phyloP scores from a whole-genome alignment of 2,329 filamentous ascomycete genomes.

The Juglanconis sp. region DNA sequence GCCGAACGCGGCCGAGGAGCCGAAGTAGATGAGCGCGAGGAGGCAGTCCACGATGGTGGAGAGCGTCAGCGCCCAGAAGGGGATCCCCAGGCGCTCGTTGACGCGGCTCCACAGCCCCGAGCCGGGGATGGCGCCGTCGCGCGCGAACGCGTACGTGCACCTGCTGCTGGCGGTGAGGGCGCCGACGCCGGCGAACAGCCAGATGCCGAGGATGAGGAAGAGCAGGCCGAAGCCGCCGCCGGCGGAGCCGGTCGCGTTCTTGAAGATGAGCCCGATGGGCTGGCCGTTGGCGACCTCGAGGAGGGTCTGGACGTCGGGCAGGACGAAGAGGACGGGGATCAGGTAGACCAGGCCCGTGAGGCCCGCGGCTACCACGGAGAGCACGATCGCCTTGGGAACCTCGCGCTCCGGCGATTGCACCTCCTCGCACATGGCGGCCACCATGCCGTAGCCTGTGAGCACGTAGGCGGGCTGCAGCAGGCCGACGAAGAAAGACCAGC shows the following conservation, averaged over 20 bases:
- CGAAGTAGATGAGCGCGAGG: constrained; percentile 76
- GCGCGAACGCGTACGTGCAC: constrained; percentile 73
- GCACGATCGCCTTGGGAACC: constrained; percentile 68
- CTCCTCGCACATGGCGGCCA: constrained; percentile 70
- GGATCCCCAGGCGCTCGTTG: constrained; percentile 63
- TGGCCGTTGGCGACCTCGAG: constrained; percentile 68
- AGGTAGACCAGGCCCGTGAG: constrained; percentile 66
- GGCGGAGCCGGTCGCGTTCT: constrained; percentile 68
- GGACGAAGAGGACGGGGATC: constrained; percentile 72
- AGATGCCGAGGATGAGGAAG: constrained; percentile 72
- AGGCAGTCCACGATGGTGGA: constrained; percentile 68
- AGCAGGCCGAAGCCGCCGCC: constrained; percentile 72
- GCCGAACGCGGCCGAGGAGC: constrained; percentile 73
- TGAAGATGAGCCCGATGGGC: constrained; percentile 74
- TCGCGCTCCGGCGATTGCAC: constrained; percentile 66
- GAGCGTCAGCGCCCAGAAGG: constrained; percentile 65
- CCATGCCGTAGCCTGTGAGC: constrained; percentile 66
- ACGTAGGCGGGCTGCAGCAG: constrained; percentile 64
- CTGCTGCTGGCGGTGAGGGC: constrained; percentile 71
- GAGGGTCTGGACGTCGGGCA: constrained; percentile 64
- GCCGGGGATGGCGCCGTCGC: constrained; percentile 71
- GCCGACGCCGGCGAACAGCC: constrained; percentile 73
- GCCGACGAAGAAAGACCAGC: constrained; percentile 72
- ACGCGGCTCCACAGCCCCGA: constrained; percentile 65
- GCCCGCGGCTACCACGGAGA: constrained; percentile 65